phyloP scores from a whole-genome alignment of 192 early-diverging fungal species.

The Paraglomus occultum region DNA sequence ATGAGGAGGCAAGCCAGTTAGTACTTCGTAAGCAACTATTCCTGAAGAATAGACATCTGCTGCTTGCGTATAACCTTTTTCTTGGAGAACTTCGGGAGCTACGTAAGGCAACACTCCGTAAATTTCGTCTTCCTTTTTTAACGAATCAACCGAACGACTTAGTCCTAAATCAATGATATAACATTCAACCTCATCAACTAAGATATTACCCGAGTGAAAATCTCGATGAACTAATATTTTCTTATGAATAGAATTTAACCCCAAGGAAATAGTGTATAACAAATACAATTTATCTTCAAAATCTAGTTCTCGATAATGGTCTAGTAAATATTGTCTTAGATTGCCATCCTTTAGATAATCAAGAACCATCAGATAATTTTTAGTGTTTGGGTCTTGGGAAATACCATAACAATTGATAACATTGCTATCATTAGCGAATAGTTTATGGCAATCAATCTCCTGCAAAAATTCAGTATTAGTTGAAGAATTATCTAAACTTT shows the following conservation, averaged over 20 bases:
- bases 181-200: background rate
- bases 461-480: background rate
- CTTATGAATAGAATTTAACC: background rate
- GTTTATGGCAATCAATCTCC: background rate
- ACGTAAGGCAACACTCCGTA: background rate
- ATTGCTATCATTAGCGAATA: background rate
- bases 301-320: background rate
- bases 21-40: background rate
- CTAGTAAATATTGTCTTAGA: background rate
- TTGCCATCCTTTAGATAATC: slow-evolving; percentile 1
- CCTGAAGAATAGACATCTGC: background rate
- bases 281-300: background rate
- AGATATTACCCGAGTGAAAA: background rate
- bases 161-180: background rate
- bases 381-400: slow-evolving; percentile 5
- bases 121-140: background rate
- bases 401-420: slow-evolving; percentile 3
- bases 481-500: too few species aligned
- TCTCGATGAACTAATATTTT: background rate
- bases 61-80: slow-evolving; percentile 5
- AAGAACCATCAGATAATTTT: slow-evolving; percentile 1
- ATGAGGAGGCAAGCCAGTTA: slow-evolving; percentile 1
- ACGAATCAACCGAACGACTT: background rate
- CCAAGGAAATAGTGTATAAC: background rate
- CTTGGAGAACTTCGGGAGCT: background rate